Evolutionary conservation across 352 stramenopile species (phyloP), one percentile per base, ranked within the genome.

Genomic region (Globisporangium sylvaticum): DNA sequence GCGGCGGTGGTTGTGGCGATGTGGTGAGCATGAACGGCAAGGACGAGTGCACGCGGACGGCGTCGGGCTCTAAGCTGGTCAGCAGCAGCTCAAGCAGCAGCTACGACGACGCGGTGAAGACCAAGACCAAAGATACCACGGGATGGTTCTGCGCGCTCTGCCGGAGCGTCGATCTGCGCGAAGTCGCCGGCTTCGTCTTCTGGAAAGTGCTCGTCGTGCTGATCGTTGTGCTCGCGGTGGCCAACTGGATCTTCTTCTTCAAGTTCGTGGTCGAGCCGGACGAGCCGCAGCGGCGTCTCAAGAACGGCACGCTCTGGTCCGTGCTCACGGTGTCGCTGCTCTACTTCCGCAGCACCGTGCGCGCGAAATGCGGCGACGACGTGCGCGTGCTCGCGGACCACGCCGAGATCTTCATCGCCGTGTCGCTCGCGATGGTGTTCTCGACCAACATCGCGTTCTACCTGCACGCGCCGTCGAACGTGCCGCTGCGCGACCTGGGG

Each of bases 401-500:
- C 65, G 73, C 74, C 9, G 81, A 90, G 74, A 85, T 90, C 66
- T 90, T 88, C 62, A 73, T 86, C 22, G 75, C 72, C 57, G 79
- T 83, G 69, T 88, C 75, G 42, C 74, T 89, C 57, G 76, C 75
- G 42, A 92, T 88, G 77, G 74, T 90, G 31, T 84, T 90, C 59
- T 78, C 77, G 1, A 80, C 84, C 55, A 93, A 93, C 70, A 77
- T 91, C 50, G 78, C 83, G 39, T 89, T 89, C 58, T 91, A 84
- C 59, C 55, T 93, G 55, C 85, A 93, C 66, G 76, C 82, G 29
- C 85, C 85, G 10, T 71, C 79, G 22, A 73, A 62, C 6, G 78
- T 65, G 29, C 81, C 80, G 31, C 79, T 93, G 15, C 80, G 77
- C 39, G 85, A 93, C 59, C 53, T 93, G 50, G 85, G 85, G 53